A percentile compares a stretch with the other conserved stretches of the same genome.
Conservation (phyloP, 495 filamentous ascomycete genomes). For the Hypoxylon trugodes region DNA sequence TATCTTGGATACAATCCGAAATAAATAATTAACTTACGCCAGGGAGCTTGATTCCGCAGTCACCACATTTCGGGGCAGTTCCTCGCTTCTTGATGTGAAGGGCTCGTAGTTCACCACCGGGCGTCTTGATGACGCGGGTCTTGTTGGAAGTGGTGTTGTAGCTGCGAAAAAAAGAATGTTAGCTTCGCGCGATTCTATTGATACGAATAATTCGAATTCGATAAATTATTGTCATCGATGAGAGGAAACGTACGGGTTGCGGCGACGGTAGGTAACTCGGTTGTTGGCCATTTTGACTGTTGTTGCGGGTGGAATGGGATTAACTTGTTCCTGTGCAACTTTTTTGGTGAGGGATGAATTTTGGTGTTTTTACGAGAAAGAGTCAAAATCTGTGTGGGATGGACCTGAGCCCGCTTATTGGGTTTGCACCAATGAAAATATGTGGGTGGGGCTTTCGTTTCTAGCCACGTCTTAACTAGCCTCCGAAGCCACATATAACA, state of each 20-base stretch:
- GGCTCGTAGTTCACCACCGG: conserved; percentile 90
- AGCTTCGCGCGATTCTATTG: conserved; percentile 20
- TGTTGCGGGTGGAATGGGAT: conserved; percentile 58
- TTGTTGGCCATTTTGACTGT: conserved; percentile 68
- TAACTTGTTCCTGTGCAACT: conserved; percentile 51
- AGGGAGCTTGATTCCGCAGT: conserved; percentile 94
- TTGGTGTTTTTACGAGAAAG: conserved; percentile 45
- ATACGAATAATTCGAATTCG: conserved; percentile 19
- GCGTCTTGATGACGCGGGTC: conserved; percentile 94
- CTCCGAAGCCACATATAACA: neutral
- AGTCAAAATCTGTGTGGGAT: conserved; percentile 48
- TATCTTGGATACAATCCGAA: neutral
- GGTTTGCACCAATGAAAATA: conserved; percentile 36
- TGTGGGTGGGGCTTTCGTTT: neutral
- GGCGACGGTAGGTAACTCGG: conserved; percentile 75
- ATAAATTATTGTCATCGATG: conserved; percentile 5
- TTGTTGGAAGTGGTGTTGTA: conserved; percentile 99
- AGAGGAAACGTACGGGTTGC: conserved; percentile 82
- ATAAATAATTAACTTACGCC: conserved; percentile 72
- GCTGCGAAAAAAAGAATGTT: conserved; percentile 57
- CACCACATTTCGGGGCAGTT: conserved; percentile 96
- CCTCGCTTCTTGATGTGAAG: conserved; percentile 99
- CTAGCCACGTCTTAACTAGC: conserved; percentile 29
- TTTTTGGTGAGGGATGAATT: conserved; percentile 55
- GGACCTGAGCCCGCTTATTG: conserved; percentile 41